Conservation (phyloP, 495 filamentous ascomycete species). For the Penicillium antarcticum region DNA sequence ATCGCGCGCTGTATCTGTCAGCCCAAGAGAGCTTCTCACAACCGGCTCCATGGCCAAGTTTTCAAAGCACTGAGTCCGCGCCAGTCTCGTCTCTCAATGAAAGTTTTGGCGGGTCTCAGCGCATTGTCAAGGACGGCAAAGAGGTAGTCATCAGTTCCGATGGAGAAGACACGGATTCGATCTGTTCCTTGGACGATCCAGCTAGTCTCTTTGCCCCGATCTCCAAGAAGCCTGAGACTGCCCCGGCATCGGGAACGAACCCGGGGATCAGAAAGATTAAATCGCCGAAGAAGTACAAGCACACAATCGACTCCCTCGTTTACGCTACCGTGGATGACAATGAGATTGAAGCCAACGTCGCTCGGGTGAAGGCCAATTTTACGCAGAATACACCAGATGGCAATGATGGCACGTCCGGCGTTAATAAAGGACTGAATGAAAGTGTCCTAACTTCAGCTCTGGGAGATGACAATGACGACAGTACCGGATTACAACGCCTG, state of each 20-base stretch:
- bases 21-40: background rate
- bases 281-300: slow-evolving; percentile 57
- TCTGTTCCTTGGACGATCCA: slow-evolving; percentile 47
- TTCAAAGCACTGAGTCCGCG: slow-evolving; percentile 12
- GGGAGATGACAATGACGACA: slow-evolving; percentile 48
- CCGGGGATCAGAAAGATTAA: slow-evolving; percentile 7
- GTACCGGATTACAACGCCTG: slow-evolving; percentile 53
- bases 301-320: slow-evolving; percentile 63
- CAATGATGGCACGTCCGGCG: background rate
- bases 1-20: slow-evolving; percentile 10
- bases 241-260: background rate
- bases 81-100: slow-evolving; percentile 16
- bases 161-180: slow-evolving; percentile 61
- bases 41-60: slow-evolving; percentile 12
- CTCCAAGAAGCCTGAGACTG: slow-evolving; percentile 12
- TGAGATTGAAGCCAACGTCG: slow-evolving; percentile 54
- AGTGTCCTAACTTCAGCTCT: slow-evolving; percentile 40
- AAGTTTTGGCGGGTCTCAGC: slow-evolving; percentile 33
- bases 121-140: slow-evolving; percentile 44
- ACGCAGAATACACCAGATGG: slow-evolving; percentile 13
- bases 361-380: slow-evolving; percentile 46
- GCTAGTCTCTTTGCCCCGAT: slow-evolving; percentile 33
- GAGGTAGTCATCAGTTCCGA: slow-evolving; percentile 66
- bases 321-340: slow-evolving; percentile 56
- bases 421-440: slow-evolving; percentile 34